Conservation (phyloP, 371 early-diverging fungal species). For the Syncephalastrum contaminatum region DNA sequence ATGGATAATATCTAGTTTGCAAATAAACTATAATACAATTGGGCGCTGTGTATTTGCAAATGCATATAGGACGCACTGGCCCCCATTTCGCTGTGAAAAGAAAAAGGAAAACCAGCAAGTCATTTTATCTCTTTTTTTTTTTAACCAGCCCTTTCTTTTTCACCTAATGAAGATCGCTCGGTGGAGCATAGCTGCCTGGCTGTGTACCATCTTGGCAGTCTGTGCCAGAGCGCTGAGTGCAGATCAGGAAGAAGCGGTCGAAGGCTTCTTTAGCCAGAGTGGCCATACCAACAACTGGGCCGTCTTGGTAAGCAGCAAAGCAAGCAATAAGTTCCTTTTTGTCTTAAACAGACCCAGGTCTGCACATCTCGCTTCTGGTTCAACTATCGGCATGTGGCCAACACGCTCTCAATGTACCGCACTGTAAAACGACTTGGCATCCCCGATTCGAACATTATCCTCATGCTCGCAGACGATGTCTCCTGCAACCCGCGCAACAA, state of each 20-base stretch:
- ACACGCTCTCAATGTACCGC: constrained; percentile 93
- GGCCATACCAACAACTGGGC: constrained; percentile 98
- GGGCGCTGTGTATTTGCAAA: too few relatives aligned
- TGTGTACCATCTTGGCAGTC: too few relatives aligned
- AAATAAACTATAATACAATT: too few relatives aligned
- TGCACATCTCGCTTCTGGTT: constrained; percentile 98
- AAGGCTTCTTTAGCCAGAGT: constrained; percentile 57
- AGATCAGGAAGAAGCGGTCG: constrained; percentile 22
- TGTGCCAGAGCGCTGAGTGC: too few relatives aligned
- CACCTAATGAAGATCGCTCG: too few relatives aligned
- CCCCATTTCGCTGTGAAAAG: too few relatives aligned
- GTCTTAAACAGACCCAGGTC: constrained; percentile 54
- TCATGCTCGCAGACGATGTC: constrained; percentile 97
- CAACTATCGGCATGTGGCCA: constrained; percentile 94
- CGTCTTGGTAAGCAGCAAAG: constrained; percentile 72
- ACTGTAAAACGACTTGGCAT: constrained; percentile 98
- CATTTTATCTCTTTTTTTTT: too few relatives aligned
- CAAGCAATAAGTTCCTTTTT: background rate
- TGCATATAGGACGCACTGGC: too few relatives aligned
- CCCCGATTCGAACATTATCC: constrained; percentile 95
- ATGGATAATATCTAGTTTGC: too few relatives aligned
- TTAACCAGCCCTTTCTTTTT: too few relatives aligned
- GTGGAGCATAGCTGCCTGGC: too few relatives aligned
- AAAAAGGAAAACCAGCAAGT: too few relatives aligned
- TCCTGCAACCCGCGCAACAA: constrained; percentile 95